These are phyloP conservation scores for Pseudodiploospora longispora DNA, from an alignment of 2,329 filamentous ascomycete genomes.

Conservation along the genomic window DNA sequence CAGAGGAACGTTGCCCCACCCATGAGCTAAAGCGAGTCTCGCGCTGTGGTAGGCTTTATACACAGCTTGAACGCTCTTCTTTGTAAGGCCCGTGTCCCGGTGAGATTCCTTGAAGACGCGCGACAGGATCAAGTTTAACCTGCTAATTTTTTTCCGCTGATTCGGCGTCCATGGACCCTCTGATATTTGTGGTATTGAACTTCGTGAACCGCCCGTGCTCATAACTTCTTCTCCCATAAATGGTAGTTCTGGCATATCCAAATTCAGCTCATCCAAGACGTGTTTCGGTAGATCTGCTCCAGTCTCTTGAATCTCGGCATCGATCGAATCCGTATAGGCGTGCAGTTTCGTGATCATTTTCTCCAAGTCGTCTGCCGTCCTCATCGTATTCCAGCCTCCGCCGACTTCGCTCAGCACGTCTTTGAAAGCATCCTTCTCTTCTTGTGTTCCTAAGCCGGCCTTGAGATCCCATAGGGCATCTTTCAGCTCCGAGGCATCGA, in stretches of 20 bases:
- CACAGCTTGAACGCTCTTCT: slow-evolving; percentile 28
- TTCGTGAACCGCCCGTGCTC: slow-evolving; percentile 9
- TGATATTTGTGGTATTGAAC: slow-evolving; percentile 26
- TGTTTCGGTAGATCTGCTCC: slow-evolving; percentile 24
- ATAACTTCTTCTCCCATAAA: slow-evolving; percentile 12
- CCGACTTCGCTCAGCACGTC: slow-evolving; percentile 27
- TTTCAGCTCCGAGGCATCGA: slow-evolving; percentile 28
- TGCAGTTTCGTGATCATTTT: slow-evolving; percentile 25
- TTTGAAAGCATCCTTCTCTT: slow-evolving; percentile 26
- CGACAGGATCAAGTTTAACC: slow-evolving; percentile 25
- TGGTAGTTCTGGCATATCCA: slow-evolving; percentile 19
- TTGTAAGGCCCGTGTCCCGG: slow-evolving; percentile 19
- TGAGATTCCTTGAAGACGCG: slow-evolving; percentile 20
- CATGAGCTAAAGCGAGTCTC: slow-evolving; percentile 33
- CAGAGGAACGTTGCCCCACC: slow-evolving; percentile 48
- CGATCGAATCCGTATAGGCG: slow-evolving; percentile 26
- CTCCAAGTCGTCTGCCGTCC: slow-evolving; percentile 25
- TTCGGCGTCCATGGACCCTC: slow-evolving; percentile 28
- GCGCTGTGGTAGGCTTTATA: slow-evolving; percentile 45
- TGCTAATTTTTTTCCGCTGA: slow-evolving; percentile 30
- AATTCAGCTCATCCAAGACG: slow-evolving; percentile 23
- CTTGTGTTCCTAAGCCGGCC: slow-evolving; percentile 24
- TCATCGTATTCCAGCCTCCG: slow-evolving; percentile 21
- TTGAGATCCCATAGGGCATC: slow-evolving; percentile 31
- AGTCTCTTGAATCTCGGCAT: slow-evolving; percentile 25